phyloP scores from a whole-genome alignment of 139 green algal species.

The Monoraphidium neglectum region DNA sequence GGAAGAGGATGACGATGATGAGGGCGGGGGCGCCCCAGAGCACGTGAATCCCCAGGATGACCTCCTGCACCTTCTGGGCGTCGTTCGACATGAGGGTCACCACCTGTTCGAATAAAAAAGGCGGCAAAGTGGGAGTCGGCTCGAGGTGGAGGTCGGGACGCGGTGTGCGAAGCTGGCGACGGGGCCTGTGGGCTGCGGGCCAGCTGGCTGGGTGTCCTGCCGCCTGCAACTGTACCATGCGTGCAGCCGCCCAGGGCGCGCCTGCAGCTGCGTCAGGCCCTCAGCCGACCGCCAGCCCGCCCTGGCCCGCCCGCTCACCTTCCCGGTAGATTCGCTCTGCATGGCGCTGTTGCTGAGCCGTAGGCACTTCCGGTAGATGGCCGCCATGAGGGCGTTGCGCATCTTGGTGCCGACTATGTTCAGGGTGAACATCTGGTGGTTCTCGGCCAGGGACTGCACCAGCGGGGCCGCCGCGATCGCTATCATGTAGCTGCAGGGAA shows the following conservation, averaged over 20 bases:
- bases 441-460: constrained; percentile 55
- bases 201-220: too few species aligned
- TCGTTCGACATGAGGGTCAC: constrained; percentile 82
- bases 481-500: constrained; percentile 18
- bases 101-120: constrained; percentile 44
- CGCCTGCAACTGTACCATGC: too few species aligned
- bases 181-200: too few species aligned
- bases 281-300: neutral
- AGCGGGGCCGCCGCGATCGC: constrained; percentile 66
- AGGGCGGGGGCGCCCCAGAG: constrained; percentile 71
- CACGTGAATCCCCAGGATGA: constrained; percentile 60
- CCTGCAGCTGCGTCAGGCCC: too few species aligned
- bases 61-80: constrained; percentile 74
- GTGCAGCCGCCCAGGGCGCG: too few species aligned
- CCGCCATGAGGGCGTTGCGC: constrained; percentile 76
- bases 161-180: too few species aligned
- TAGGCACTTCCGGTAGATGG: constrained; percentile 91
- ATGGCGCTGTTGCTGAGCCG: constrained; percentile 47
- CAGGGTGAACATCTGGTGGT: constrained; percentile 45
- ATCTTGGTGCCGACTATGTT: constrained; percentile 59
- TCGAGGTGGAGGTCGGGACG: too few species aligned
- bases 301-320: neutral
- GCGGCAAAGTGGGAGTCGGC: too few species aligned
- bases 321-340: constrained; percentile 39
- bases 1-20: constrained; percentile 75